Conservation (phyloP, 2,329 filamentous ascomycete genomes). For the Talaromyces sp. region DNA sequence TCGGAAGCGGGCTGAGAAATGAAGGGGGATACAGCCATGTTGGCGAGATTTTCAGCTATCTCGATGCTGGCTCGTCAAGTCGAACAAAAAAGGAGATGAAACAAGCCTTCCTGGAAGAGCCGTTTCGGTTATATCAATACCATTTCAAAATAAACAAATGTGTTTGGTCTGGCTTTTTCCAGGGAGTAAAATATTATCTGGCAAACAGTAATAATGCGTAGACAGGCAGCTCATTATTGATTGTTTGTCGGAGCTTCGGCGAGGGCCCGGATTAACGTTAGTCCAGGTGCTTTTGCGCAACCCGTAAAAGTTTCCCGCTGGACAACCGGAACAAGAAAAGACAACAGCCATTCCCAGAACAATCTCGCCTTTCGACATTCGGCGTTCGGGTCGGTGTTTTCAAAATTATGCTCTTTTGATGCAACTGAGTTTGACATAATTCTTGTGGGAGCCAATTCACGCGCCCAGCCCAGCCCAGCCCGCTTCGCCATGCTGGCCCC, state of each 20-base stretch:
- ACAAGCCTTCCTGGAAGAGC: neutral
- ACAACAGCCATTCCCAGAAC: neutral
- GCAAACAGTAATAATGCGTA: neutral
- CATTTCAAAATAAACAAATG: neutral
- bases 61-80: neutral
- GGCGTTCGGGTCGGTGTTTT: neutral
- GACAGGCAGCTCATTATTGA: neutral
- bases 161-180: neutral
- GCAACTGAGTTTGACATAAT: neutral
- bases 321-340: neutral
- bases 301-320: neutral
- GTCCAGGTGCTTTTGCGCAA: slow-evolving; percentile 2
- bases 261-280: slow-evolving; percentile 7
- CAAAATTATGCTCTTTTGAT: neutral
- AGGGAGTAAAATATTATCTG: neutral
- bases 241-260: neutral
- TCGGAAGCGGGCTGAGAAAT: slow-evolving; percentile 31
- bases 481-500: slow-evolving; percentile 24
- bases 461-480: slow-evolving; percentile 1
- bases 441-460: neutral
- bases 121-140: neutral
- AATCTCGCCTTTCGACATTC: neutral
- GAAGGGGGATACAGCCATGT: slow-evolving; percentile 41
- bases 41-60: neutral
- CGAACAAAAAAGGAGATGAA: neutral